Conservation (phyloP, 805 yeast genomes). For the Pichia cabralensis region DNA sequence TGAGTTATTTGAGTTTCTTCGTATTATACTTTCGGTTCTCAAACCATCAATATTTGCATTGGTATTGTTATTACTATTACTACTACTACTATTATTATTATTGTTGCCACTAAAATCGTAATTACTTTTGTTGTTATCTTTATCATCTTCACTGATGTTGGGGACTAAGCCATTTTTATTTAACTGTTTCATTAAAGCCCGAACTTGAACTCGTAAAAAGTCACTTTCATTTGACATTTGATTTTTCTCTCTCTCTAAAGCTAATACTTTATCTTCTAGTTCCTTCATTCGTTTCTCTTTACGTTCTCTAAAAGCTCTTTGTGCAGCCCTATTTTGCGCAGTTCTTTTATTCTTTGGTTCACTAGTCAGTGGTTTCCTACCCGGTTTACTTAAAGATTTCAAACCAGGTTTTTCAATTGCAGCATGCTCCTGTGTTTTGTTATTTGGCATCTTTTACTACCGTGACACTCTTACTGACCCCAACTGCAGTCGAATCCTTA, state of each 20-base stretch:
- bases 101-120: too few relatives aligned
- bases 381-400: slow-evolving; percentile 66
- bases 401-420: slow-evolving; percentile 7
- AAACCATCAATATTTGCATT: too few relatives aligned
- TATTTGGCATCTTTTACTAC: neutral
- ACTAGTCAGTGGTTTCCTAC: slow-evolving; percentile 67
- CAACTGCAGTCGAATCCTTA: too few relatives aligned
- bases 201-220: slow-evolving; percentile 66
- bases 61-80: too few relatives aligned
- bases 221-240: slow-evolving; percentile 64
- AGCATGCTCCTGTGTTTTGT: slow-evolving; percentile 6
- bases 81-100: too few relatives aligned
- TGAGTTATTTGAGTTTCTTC: too few relatives aligned
- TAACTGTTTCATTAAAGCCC: slow-evolving; percentile 62
- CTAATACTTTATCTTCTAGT: slow-evolving; percentile 65
- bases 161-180: neutral
- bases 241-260: slow-evolving; percentile 61
- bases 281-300: slow-evolving; percentile 83
- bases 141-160: slow-evolving; percentile 3
- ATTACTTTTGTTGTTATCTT: too few relatives aligned
- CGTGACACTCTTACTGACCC: too few relatives aligned
- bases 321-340: slow-evolving; percentile 98
- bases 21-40: too few relatives aligned
- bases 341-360: slow-evolving; percentile 80
- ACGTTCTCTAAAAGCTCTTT: slow-evolving; percentile 90